Evolutionary conservation across 768 basidiomycete species (phyloP).

Genomic region (Phanerodontia chrysosporium): DNA sequence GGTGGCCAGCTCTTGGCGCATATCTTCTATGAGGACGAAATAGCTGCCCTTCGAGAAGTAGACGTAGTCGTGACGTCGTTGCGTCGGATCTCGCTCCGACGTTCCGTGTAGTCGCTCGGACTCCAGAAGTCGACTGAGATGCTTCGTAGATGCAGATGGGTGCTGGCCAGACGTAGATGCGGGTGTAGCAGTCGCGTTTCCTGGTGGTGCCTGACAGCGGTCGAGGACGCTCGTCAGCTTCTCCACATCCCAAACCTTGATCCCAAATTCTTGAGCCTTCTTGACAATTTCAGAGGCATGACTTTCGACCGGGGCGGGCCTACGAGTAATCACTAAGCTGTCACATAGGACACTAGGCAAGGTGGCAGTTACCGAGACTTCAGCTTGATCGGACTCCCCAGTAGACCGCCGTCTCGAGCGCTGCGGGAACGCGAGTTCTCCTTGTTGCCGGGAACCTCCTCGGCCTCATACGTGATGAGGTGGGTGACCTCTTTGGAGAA

Average conservation of each 20-base stretch:
- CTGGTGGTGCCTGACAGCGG: conserved; percentile 43
- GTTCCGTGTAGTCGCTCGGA: conserved; percentile 82
- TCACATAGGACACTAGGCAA: background rate
- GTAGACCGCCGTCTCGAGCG: conserved; percentile 19
- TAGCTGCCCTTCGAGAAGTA: conserved; percentile 77
- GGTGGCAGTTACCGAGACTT: conserved; percentile 47
- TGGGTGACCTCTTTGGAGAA: conserved; percentile 87
- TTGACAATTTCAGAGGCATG: conserved; percentile 46
- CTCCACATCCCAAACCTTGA: conserved; percentile 82
- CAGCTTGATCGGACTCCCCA: conserved; percentile 66
- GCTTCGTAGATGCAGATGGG: conserved; percentile 27
- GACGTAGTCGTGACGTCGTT: conserved; percentile 80
- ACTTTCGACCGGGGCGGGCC: background rate
- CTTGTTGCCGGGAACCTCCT: conserved; percentile 46
- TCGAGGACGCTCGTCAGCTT: conserved; percentile 72
- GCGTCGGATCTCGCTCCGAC: conserved; percentile 87
- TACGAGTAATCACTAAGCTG: background rate
- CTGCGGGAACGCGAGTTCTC: conserved; percentile 49
- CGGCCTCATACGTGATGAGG: conserved; percentile 56
- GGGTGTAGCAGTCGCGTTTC: background rate
- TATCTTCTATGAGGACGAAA: conserved; percentile 91
- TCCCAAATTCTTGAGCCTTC: conserved; percentile 65
- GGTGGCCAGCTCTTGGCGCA: conserved; percentile 77
- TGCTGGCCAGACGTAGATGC: conserved; percentile 26
- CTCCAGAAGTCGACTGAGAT: conserved; percentile 62